These are phyloP conservation scores for Athelia sp. DNA, from an alignment of 1,284 basidiomycete genomes.

Conservation along the genomic window DNA sequence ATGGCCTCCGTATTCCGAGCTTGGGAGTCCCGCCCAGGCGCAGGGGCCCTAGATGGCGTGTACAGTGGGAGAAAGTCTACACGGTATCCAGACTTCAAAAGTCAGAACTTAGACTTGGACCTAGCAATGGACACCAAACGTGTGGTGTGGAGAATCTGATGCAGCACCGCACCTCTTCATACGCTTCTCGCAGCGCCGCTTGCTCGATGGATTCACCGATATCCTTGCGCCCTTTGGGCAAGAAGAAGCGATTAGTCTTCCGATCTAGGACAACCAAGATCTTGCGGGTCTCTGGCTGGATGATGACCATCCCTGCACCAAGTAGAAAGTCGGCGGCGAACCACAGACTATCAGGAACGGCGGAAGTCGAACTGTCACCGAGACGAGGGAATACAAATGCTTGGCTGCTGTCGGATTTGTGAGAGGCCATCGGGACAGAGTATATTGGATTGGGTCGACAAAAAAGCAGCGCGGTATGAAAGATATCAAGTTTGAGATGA, in stretches of 20 bases:
- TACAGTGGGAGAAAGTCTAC: slow-evolving; percentile 43
- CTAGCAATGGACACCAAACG: slow-evolving; percentile 1
- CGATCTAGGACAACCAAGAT: slow-evolving; percentile 41
- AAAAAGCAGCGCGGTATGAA: too few species aligned
- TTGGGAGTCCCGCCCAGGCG: slow-evolving; percentile 8
- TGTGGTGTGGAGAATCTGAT: neutral
- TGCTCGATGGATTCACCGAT: slow-evolving; percentile 53
- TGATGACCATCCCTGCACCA: slow-evolving; percentile 56
- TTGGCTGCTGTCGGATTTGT: too few species aligned
- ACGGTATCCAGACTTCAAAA: slow-evolving; percentile 45
- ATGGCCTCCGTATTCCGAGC: slow-evolving; percentile 39
- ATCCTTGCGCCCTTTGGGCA: slow-evolving; percentile 62
- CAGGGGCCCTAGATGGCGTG: slow-evolving; percentile 33
- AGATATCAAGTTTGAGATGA: too few species aligned
- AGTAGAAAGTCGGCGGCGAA: slow-evolving; percentile 45
- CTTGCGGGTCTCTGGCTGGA: slow-evolving; percentile 39
- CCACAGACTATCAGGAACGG: slow-evolving; percentile 38
- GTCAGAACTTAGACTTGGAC: neutral
- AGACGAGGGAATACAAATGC: too few species aligned
- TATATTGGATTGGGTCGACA: too few species aligned
- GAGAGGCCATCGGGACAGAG: too few species aligned
- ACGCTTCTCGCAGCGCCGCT: slow-evolving; percentile 55
- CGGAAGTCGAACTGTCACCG: slow-evolving; percentile 18
- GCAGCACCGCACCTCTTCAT: slow-evolving; percentile 50
- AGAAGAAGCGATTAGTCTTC: slow-evolving; percentile 39